phyloP scores from a whole-genome alignment of 2,329 filamentous ascomycete genomes.

The Paecilomyces sp. region DNA sequence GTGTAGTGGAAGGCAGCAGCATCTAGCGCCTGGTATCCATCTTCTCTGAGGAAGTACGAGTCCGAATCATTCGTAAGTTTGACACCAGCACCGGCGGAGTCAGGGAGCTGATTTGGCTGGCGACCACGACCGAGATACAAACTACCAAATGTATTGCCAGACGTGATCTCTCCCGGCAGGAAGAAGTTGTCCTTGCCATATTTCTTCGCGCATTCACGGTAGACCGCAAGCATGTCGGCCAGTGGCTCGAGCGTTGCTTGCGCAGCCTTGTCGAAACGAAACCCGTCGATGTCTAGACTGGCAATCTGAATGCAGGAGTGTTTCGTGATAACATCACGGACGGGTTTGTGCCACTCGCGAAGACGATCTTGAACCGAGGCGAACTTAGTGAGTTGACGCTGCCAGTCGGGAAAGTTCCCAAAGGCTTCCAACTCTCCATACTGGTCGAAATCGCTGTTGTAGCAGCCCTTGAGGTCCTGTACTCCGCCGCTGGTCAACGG shows the following conservation, averaged over 20 bases:
- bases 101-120: conserved; percentile 39
- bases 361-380: conserved; percentile 55
- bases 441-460: conserved; percentile 52
- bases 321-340: conserved; percentile 46
- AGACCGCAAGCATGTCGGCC: conserved; percentile 44
- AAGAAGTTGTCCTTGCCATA: conserved; percentile 53
- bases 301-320: conserved; percentile 47
- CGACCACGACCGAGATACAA: conserved; percentile 51
- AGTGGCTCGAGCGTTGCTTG: conserved; percentile 15
- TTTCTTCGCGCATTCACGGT: conserved; percentile 44
- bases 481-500: conserved; percentile 37
- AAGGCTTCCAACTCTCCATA: conserved; percentile 53
- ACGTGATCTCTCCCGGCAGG: conserved; percentile 53
- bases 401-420: conserved; percentile 50
- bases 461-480: conserved; percentile 42
- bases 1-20: conserved; percentile 52
- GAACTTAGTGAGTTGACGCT: conserved; percentile 53
- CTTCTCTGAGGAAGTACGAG: conserved; percentile 40
- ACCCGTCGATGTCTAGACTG: background rate
- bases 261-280: background rate
- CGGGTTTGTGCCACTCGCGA: conserved; percentile 49
- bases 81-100: conserved; percentile 37
- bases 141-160: conserved; percentile 48
- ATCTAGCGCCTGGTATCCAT: conserved; percentile 44
- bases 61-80: conserved; percentile 31